Conservation (phyloP, 371 early-diverging fungal species). For the Rhizopus stolonifer region DNA sequence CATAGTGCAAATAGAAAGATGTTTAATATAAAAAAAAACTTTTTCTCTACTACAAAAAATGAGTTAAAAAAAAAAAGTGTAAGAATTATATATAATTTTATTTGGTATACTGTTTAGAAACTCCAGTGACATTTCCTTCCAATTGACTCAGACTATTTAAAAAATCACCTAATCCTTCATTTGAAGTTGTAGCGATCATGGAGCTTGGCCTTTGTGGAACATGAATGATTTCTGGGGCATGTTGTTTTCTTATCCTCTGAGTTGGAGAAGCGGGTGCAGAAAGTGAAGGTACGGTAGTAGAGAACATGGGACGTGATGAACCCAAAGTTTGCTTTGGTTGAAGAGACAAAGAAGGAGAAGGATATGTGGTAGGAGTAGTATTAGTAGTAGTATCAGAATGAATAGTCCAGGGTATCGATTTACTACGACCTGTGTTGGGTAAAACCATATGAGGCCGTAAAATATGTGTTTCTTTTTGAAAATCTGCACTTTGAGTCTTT, state of each 20-base stretch:
- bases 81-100: no score
- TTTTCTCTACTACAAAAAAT: no score
- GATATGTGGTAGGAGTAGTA: no score
- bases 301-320: conserved; percentile 36
- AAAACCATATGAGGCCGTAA: conserved; percentile 40
- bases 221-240: conserved; percentile 16
- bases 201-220: background rate
- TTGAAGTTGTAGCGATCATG: background rate
- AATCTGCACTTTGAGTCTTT: conserved; percentile 47
- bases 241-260: conserved; percentile 6
- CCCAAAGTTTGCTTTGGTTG: conserved; percentile 19
- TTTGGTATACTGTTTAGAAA: no score
- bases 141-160: conserved; percentile 27
- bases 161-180: conserved; percentile 38
- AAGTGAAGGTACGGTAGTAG: conserved; percentile 41
- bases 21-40: no score
- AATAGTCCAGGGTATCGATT: no score
- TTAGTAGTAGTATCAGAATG: no score
- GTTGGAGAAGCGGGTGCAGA: conserved; percentile 8
- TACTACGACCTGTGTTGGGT: no score
- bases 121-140: conserved; percentile 28
- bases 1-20: no score
- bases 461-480: conserved; percentile 26
- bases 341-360: no score
- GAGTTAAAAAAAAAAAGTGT: no score